phyloP scores from a whole-genome alignment of 1,139 yeast species.

The Nakaseomyces sp. region DNA sequence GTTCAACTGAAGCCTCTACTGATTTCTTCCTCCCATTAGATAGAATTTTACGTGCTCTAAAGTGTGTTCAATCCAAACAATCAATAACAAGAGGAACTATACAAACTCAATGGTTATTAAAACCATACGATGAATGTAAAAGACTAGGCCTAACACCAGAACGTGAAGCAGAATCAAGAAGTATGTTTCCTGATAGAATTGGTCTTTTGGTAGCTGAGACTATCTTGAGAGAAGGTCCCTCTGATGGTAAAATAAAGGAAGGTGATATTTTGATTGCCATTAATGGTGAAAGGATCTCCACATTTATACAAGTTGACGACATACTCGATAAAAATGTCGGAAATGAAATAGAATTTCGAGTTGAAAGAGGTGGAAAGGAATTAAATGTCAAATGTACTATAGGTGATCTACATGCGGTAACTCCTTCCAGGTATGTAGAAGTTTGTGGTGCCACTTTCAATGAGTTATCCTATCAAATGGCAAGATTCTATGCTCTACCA shows the following conservation, averaged over 20 bases:
- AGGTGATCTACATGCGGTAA: conserved; percentile 70
- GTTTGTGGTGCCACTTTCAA: conserved; percentile 86
- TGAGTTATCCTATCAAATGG: conserved; percentile 78
- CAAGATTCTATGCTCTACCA: conserved; percentile 75
- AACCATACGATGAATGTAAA: conserved; percentile 85
- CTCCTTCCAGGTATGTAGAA: conserved; percentile 73
- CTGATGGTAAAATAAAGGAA: conserved; percentile 62
- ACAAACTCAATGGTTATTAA: conserved; percentile 81
- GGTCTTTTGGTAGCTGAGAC: conserved; percentile 82
- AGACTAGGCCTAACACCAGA: conserved; percentile 74
- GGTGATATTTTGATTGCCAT: conserved; percentile 80
- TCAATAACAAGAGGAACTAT: conserved; percentile 77
- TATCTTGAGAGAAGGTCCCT: conserved; percentile 82
- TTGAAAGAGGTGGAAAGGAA: conserved; percentile 71
- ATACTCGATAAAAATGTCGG: conserved; percentile 70
- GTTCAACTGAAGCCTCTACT: conserved; percentile 82
- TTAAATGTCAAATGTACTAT: conserved; percentile 45
- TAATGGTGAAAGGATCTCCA: conserved; percentile 54
- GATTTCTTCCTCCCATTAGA: conserved; percentile 85
- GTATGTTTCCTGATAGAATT: conserved; percentile 60
- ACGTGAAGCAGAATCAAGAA: conserved; percentile 63
- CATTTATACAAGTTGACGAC: conserved; percentile 77
- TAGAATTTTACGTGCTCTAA: conserved; percentile 72
- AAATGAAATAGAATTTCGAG: conserved; percentile 43
- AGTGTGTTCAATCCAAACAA: conserved; percentile 50